Evolutionary conservation across 2,329 filamentous ascomycete species (phyloP).

Genomic region (Colletotrichum plurivorum): DNA sequence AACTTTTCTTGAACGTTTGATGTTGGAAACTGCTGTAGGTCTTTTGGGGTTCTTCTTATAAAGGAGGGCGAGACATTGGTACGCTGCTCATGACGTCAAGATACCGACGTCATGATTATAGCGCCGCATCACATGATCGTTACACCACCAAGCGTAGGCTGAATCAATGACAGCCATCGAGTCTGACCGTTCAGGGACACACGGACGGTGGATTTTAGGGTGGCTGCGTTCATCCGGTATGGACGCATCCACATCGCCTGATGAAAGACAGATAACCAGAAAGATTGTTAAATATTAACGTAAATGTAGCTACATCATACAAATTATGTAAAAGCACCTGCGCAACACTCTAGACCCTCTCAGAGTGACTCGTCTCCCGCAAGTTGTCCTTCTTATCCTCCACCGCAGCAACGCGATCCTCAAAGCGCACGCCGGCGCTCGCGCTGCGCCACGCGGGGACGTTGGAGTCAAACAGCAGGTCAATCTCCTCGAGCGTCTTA

Average conservation of each 20-base stretch:
- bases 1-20: no score
- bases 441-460: constrained; percentile 30
- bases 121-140: constrained; percentile 31
- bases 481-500: constrained; percentile 44
- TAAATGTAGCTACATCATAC: neutral
- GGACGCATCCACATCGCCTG: neutral
- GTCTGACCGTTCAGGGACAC: neutral
- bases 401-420: constrained; percentile 25
- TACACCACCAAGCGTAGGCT: neutral
- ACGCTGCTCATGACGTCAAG: constrained; percentile 32
- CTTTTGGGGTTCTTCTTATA: neutral
- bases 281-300: neutral
- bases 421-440: constrained; percentile 22
- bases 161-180: neutral
- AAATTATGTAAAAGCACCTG: neutral
- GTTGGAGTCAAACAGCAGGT: constrained; percentile 40
- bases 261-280: neutral
- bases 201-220: neutral
- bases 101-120: constrained; percentile 29
- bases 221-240: constrained; percentile 5
- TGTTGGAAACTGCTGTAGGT: no score
- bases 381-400: constrained; percentile 20
- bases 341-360: constrained; percentile 6
- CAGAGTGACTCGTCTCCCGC: constrained; percentile 8
- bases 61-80: constrained; percentile 19